Evolutionary conservation across 805 yeast genomes (phyloP), one percentile per base, ranked within the genome.

Genomic region (Phaffomyces antillensis): DNA sequence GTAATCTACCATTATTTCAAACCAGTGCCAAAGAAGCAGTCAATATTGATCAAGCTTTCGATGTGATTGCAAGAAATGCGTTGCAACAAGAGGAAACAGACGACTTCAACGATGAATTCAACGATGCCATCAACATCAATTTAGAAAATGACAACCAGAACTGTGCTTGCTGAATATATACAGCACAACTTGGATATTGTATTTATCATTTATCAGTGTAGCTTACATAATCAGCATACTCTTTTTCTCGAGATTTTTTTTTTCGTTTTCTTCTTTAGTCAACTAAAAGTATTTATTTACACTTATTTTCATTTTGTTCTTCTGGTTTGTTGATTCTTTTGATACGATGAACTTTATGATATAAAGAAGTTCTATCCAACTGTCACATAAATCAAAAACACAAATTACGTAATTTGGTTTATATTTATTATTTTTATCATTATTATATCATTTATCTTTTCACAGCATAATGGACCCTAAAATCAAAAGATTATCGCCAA

Each of bases 21-120:
- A 91, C 99, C n/a, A 82, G 93, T 72, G 99, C 99, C 17, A 93
- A 91, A 69, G 96, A 89, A 63, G 89, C 93, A 15, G 86, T 90
- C 41, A 95, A 95, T 55, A 96, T 91, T 32, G 96, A 90, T 60
- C 81, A 85, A 57, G 98, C 98, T 3, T 91, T 91, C 60, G 97
- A 93, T 63, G 95, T 90, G 37, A 86, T 91, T 56, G 96, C 96
- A 30, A 78, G 96, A 58, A 88, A 87, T 69, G 99, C 98, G 0
- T 71, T 91, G 58, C 96, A 89, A 63, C 98, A 91, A 66, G 96
- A 89, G 63, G 96, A 86, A 59, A 83, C 86, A 44, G 86, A 86
- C 57, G 96, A 88, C 47, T 89, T 84, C 58, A 83, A 81, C 54
- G 96, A 90, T 58, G 98, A 91, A 65, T 91, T 89, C 64, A 85